These are phyloP conservation scores for Ambrosia hybrid DNA, from an alignment of 140 eudicot genomes.

Conservation along the genomic window DNA sequence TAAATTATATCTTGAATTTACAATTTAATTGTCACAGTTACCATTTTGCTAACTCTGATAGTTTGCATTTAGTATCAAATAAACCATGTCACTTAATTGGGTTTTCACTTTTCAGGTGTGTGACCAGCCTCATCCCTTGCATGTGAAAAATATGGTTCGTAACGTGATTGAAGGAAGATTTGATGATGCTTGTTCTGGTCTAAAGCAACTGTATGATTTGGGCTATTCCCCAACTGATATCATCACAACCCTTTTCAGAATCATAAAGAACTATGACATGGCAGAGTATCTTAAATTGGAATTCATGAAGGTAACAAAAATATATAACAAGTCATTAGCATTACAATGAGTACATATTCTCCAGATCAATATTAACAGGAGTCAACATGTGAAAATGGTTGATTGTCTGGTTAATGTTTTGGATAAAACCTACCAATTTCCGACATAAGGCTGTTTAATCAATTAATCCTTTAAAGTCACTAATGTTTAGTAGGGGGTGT, in stretches of 20 bases:
- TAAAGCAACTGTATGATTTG: slow-evolving; percentile 88
- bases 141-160: slow-evolving; percentile 91
- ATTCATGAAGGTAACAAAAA: slow-evolving; percentile 82
- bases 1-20: not conserved
- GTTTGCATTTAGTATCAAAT: not conserved
- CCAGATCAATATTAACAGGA: not conserved
- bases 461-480: too few relatives aligned
- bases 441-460: too few relatives aligned
- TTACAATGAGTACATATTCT: not conserved
- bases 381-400: not conserved
- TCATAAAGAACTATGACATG: slow-evolving; percentile 97
- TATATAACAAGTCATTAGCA: not conserved
- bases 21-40: not conserved
- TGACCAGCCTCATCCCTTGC: slow-evolving; percentile 99
- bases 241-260: slow-evolving; percentile 94
- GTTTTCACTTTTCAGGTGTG: slow-evolving; percentile 58
- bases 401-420: not conserved
- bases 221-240: slow-evolving; percentile 97
- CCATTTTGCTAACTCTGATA: not conserved
- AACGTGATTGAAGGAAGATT: slow-evolving; percentile 85
- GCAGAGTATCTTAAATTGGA: slow-evolving; percentile 91
- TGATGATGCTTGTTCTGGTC: slow-evolving; percentile 91
- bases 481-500: too few relatives aligned
- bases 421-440: too few relatives aligned
- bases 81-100: slow-evolving; percentile 9